Evolutionary conservation across 371 early-diverging fungal genomes (phyloP).

Genomic region (Mucor circinelloides): DNA sequence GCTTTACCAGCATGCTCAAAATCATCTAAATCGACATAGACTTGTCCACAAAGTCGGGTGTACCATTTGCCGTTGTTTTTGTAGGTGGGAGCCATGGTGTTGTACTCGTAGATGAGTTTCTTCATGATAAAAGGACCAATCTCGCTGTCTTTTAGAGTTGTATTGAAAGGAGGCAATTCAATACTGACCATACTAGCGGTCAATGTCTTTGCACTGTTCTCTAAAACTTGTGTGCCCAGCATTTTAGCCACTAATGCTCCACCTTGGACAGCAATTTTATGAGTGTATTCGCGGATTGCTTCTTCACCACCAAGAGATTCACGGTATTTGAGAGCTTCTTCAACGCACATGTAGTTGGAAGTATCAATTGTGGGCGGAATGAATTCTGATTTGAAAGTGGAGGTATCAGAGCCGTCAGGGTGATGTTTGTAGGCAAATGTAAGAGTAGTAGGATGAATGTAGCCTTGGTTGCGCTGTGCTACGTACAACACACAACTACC

Average conservation of each 20-base stretch:
- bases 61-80: constrained; percentile 50
- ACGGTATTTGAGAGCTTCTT: constrained; percentile 54
- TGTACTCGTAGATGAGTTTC: constrained; percentile 40
- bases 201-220: constrained; percentile 47
- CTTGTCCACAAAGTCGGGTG: constrained; percentile 60
- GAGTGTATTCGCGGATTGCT: constrained; percentile 57
- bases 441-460: constrained; percentile 56
- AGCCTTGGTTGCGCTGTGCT: constrained; percentile 52
- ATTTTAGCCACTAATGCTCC: constrained; percentile 60
- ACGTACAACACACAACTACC: constrained; percentile 66
- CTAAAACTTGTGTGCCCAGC: constrained; percentile 61
- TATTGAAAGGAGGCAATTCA: constrained; percentile 53
- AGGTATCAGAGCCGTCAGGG: constrained; percentile 25
- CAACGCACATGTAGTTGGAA: constrained; percentile 47
- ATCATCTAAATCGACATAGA: constrained; percentile 61
- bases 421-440: constrained; percentile 43
- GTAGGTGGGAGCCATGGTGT: constrained; percentile 45
- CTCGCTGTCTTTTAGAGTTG: constrained; percentile 38
- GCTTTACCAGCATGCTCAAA: constrained; percentile 47
- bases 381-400: constrained; percentile 32
- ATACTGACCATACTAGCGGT: constrained; percentile 64
- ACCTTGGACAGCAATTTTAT: constrained; percentile 59
- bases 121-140: constrained; percentile 30
- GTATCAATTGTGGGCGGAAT: constrained; percentile 39
- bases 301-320: constrained; percentile 59